Percentiles rank a stretch among this genome's conserved stretches.
Evolutionary conservation across 106 monocot genomes (phyloP).

Genomic region (Ottelia alismoides): DNA sequence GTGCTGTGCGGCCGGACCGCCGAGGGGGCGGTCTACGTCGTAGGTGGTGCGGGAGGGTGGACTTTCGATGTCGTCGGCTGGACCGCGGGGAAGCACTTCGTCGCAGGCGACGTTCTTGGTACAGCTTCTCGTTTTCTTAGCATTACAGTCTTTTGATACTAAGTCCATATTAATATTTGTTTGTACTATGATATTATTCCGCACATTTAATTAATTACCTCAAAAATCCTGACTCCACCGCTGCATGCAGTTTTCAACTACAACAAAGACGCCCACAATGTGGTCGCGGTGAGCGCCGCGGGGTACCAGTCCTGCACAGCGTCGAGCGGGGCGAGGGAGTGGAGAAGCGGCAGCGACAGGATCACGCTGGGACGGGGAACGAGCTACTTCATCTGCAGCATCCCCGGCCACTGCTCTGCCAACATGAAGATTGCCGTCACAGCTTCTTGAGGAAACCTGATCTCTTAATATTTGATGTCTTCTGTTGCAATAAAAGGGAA

Average conservation of each 20-base stretch:
- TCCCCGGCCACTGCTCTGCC: slow-evolving; percentile 8
- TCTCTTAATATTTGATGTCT: too few species aligned
- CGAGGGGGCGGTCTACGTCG: slow-evolving; percentile 19
- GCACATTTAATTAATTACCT: too few species aligned
- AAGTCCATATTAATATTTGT: too few species aligned
- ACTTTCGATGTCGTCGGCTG: slow-evolving; percentile 17
- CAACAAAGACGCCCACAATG: slow-evolving; percentile 4
- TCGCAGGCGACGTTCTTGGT: slow-evolving; percentile 30
- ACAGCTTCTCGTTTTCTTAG: not conserved
- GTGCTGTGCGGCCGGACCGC: not conserved
- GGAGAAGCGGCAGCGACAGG: slow-evolving; percentile 7
- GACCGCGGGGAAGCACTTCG: slow-evolving; percentile 21
- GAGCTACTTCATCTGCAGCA: slow-evolving; percentile 17
- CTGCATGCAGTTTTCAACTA: slow-evolving; percentile 10
- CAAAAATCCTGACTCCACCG: too few species aligned
- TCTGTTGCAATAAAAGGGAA: too few species aligned
- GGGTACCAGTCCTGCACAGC: slow-evolving; percentile 6
- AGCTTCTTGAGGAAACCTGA: too few species aligned
- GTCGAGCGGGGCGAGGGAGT: slow-evolving; percentile 10
- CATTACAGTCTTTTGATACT: too few species aligned
- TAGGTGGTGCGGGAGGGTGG: slow-evolving; percentile 22
- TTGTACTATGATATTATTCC: not conserved
- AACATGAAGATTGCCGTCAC: slow-evolving; percentile 17
- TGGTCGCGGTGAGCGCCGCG: slow-evolving; percentile 5
- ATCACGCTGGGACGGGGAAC: slow-evolving; percentile 8